Base-by-base conservation (phyloP, 2,329 filamentous ascomycete species). In the Monascus ruber region DNA sequence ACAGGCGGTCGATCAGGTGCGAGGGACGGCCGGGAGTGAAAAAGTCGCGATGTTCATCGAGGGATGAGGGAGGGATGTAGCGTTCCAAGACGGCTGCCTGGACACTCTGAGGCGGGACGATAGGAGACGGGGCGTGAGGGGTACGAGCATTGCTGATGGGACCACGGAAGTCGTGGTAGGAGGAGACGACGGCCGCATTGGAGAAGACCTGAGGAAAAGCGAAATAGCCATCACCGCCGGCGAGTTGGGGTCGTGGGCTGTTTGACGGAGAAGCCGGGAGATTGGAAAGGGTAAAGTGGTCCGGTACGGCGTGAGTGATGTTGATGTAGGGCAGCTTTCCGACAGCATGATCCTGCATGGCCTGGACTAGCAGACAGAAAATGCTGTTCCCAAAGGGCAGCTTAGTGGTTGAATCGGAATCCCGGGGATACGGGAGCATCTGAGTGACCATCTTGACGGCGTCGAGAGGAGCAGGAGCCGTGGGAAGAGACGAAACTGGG, bases 211-310 rank as follows among this genome's bases (percentile, higher is more conserved):
- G 77, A 37, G 62, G 66, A 34, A 61, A 66, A 34, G 72, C 76
- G 55, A 81, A 81, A 54, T 80, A 80, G 42, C 78, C 74, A 26
- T 77, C 71, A 26, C 68, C 68, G 17, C 66, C 66, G 29, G 70
- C 64, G 4, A 55, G 49, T 17, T 17, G 17, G 11, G 56, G 53
- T 33, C 61, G 63, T 8, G 77, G 77, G 2, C 77, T 79, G 37
- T 65, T 72, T 4, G 76, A 74, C 6, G 77, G 77, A n/a, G 77
- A 79, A 26, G 70, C 74, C 5, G 77, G 77, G 4, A 81, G 65
- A 47, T 79, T 76, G 17, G 70, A 69, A 29, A 81, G 66, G 40
- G 71, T 79, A 59, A 78, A 79, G 38, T 73, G 72, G 32, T 74
- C 72, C 6, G 75, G 76, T 1, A 79, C 73, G 1, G 76, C 77